Base-by-base conservation (phyloP, 208 protist species). In the Wallacemonas sp. region DNA sequence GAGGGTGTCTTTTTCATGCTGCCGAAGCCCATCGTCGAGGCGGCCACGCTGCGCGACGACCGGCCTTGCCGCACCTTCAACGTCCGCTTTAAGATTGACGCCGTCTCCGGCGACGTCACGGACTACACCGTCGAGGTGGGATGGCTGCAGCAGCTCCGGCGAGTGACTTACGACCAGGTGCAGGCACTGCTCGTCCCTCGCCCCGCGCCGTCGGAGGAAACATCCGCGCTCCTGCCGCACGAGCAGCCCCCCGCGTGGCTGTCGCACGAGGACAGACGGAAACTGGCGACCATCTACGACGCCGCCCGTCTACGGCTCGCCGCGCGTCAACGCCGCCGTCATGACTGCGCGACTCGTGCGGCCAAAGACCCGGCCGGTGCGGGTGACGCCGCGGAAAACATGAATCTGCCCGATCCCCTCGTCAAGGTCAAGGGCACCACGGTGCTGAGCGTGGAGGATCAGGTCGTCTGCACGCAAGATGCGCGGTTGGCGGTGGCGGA, bases 1-100 rank as follows among this genome's bases (percentile, higher is more conserved):
- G 87, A 96, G 57, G 79, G 83, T 2, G 91, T 96, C 38, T 96
- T 75, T 55, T 96, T 93, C 60, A 96, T 96, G 91, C 70, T 96
- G 21, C 91, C 91, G 9, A 89, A 89, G 54, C 76, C 80, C 1
- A 89, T 96, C 55, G 81, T 96, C 2, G 84, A 91, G 71, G 85
- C 83, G 48, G 87, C 91, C 19, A 96, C 91, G 29, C 70, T 96
- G 58, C 85, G 86, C 15, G 85, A 92, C 58, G 85, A 94, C 63
- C 72, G 77, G 10, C 82, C 82, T 0, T 96, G 91, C 62, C 82
- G 91, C 29, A 96, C 91, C 19, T 96, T 96, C 68, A 85, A 88
- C 63, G 83, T 96, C 39, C 71, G 76, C 30, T 96, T 96, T 54
- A 72, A 84, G 38, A 78, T 96, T 33, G 81, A 95, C 54, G 73